These are phyloP conservation scores for Larix kaempferi DNA, from an alignment of 75 land plant genomes.

Conservation along the genomic window DNA sequence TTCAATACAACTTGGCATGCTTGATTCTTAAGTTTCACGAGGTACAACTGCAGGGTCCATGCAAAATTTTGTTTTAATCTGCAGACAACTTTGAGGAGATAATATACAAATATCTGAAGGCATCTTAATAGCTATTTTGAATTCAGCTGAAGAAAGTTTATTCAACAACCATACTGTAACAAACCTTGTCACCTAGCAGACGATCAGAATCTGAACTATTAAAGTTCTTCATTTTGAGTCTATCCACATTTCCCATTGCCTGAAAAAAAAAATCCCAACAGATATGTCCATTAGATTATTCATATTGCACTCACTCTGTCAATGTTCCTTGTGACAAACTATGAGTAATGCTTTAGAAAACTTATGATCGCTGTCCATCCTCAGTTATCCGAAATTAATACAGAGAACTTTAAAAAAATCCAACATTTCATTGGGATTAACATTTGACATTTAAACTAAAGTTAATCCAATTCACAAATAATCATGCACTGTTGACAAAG, in stretches of 20 bases:
- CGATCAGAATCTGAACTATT: constrained; percentile 1
- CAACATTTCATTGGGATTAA: background rate
- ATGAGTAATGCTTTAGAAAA: background rate
- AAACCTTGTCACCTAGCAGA: constrained; percentile 8
- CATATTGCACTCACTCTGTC: background rate
- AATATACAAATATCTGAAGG: background rate
- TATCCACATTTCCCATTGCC: background rate
- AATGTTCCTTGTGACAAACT: background rate
- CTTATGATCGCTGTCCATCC: background rate
- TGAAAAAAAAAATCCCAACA: background rate
- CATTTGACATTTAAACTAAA: background rate
- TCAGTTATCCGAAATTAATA: background rate
- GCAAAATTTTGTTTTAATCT: background rate
- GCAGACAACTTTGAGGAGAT: background rate
- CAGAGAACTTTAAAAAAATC: background rate
- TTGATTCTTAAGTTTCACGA: background rate
- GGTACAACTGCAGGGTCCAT: background rate
- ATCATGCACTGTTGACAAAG: background rate
- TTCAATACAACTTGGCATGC: background rate
- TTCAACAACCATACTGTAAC: background rate
- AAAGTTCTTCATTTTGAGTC: constrained; percentile 6
- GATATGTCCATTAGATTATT: background rate
- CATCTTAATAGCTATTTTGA: background rate
- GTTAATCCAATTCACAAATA: background rate
- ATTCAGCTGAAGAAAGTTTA: background rate